These are phyloP conservation scores for Cyberlindnera suaveolens DNA, from an alignment of 805 yeast species.

Conservation along the genomic window DNA sequence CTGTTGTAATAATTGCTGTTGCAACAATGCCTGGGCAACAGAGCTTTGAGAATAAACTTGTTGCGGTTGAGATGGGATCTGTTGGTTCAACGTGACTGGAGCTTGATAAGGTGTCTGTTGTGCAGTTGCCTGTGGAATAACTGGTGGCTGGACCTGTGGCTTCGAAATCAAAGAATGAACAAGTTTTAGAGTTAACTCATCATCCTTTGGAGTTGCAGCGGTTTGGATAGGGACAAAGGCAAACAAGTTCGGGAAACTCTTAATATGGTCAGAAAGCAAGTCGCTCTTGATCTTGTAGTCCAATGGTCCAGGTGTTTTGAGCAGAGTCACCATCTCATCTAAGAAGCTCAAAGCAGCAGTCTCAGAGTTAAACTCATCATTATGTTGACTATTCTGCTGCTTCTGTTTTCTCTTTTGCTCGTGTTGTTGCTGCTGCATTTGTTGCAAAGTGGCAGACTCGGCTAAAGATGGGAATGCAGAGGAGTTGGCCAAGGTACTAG, in stretches of 20 bases:
- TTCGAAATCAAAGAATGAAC: conserved; percentile 31
- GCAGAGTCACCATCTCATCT: conserved; percentile 39
- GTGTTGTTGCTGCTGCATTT: conserved; percentile 22
- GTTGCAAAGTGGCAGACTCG: conserved; percentile 30
- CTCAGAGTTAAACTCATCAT: conserved; percentile 32
- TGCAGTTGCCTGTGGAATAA: conserved; percentile 9
- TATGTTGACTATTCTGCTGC: conserved; percentile 16
- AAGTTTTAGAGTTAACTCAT: conserved; percentile 28
- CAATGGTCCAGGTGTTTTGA: conserved; percentile 28
- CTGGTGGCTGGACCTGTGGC: conserved; percentile 12
- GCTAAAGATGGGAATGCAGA: conserved; percentile 59
- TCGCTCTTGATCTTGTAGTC: conserved; percentile 3
- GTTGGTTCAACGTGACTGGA: conserved; percentile 1
- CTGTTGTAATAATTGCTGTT: conserved; percentile 26
- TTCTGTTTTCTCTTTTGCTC: conserved; percentile 22
- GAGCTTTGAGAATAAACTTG: conserved; percentile 19
- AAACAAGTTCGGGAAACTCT: conserved; percentile 6
- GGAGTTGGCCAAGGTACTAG: conserved; percentile 36
- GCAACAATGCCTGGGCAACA: conserved; percentile 18
- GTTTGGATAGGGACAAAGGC: not conserved
- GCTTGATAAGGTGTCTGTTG: conserved; percentile 20
- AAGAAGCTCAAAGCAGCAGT: conserved; percentile 40
- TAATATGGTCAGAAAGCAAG: not conserved
- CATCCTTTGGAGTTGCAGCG: conserved; percentile 9
- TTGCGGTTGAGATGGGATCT: conserved; percentile 11